Percentiles rank a stretch among this genome's conserved stretches.
Evolutionary conservation across 768 basidiomycete genomes (phyloP).

Genomic region (Rickenella mellea): DNA sequence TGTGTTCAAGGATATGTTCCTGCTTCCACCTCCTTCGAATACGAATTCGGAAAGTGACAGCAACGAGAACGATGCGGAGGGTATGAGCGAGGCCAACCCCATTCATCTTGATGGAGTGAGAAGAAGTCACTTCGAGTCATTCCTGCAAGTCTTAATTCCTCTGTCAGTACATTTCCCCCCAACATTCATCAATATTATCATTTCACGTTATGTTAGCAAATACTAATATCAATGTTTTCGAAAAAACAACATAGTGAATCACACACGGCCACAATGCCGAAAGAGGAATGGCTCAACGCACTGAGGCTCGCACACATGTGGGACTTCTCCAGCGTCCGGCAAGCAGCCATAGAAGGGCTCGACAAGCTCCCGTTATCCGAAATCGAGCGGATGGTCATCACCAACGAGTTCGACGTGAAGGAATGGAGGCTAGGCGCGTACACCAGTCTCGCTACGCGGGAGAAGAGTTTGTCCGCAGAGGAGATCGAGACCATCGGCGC

Average conservation of each 20-base stretch:
- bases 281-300: constrained; percentile 12
- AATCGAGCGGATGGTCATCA: constrained; percentile 1
- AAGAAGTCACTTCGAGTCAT: constrained; percentile 14
- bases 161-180: too few species aligned
- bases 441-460: constrained; percentile 1
- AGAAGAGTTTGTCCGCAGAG: constrained; percentile 6
- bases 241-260: too few species aligned
- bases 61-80: constrained; percentile 19
- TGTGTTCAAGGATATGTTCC: constrained; percentile 25
- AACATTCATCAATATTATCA: too few species aligned
- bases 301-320: constrained; percentile 11
- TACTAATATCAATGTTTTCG: too few species aligned
- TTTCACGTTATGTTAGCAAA: too few species aligned
- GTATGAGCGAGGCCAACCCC: constrained; percentile 19
- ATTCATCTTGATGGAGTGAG: constrained; percentile 18
- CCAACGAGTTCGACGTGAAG: constrained; percentile 4
- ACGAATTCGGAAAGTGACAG: too few species aligned
- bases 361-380: not conserved
- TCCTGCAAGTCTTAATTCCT: constrained; percentile 20
- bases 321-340: constrained; percentile 11
- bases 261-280: too few species aligned
- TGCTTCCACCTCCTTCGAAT: constrained; percentile 16
- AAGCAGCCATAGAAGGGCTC: constrained; percentile 7
- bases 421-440: constrained; percentile 2
- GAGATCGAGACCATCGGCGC: constrained; percentile 15